Evolutionary conservation across 257 asterid genomes (phyloP), one percentile per base, ranked within the genome.

Genomic region (Leptodermis oblonga): DNA sequence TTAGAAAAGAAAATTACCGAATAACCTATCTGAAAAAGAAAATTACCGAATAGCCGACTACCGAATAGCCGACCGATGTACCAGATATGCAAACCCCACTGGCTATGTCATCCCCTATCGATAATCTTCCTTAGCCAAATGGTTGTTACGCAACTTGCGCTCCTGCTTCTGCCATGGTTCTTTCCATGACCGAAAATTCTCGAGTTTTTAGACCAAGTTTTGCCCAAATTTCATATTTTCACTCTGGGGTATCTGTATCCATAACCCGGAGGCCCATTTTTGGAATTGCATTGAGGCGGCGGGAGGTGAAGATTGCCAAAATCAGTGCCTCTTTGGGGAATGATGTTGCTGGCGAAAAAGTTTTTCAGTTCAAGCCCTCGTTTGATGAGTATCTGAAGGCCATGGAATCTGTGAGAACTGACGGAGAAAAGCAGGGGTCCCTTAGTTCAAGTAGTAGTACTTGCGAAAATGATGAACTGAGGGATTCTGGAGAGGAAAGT

Each of bases 341-440:
- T 68, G 82, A 34, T 45, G 73, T 75, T 59, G 59, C 84, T 51
- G 89, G 82, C 65, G 75, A 52, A 53, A 81, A 87, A 73, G 92
- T 85, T 31, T 65, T 80, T 48, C 90, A 86, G 71, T 89, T 91
- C 69, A 84, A 77, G 77, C 92, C 92, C 52, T 82, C 97, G 42
- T 92, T 92, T 67, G 87, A 80, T 62, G 98, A 92, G 75, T 90
- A 86, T 74, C 49, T 92, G 88, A 90, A 92, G 85, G 92, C 86
- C 61, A 66, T 92, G 97, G 95, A 90, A 70, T 84, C 92, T 60
- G 75, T 92, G 54, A 86, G 86, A 73, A 45, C 23, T 11, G 56
- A 25, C 22, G 59, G 73, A 71, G 76, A 34, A 41, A 60, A 69
- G 52, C 61, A 79, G 59, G 63, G 46, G 37, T 30, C 64, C 30